Percentiles rank a stretch among this genome's conserved stretches.
Conservation (phyloP, 2,329 filamentous ascomycete genomes). For the Alternaria metachromatica region DNA sequence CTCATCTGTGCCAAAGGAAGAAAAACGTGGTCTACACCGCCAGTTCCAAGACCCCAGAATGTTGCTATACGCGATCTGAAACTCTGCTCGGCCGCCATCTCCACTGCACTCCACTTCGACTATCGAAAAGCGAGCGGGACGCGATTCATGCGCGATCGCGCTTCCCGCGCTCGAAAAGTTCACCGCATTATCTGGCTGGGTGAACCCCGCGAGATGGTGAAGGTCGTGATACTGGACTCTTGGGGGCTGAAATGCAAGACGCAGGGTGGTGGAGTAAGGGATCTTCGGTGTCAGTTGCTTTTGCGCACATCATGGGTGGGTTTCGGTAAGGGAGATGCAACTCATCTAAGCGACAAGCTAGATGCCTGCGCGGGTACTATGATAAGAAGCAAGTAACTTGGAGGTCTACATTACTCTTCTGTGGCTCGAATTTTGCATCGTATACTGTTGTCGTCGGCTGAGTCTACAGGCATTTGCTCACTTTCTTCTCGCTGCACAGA, state of each 20-base stretch:
- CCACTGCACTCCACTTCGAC: conserved; percentile 7
- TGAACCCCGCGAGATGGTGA: conserved; percentile 20
- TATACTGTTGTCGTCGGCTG: too few species aligned
- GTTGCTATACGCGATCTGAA: conserved; percentile 1
- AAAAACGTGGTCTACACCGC: conserved; percentile 10
- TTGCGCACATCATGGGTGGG: not conserved
- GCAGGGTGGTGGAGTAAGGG: conserved; percentile 9
- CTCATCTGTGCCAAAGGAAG: not conserved
- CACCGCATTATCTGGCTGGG: conserved; percentile 18
- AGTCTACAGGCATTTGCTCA: too few species aligned
- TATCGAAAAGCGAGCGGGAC: conserved; percentile 4
- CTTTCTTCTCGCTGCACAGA: too few species aligned
- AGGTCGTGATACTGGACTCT: conserved; percentile 21
- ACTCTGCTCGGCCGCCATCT: conserved; percentile 4
- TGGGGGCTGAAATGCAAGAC: conserved; percentile 5
- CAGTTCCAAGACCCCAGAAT: conserved; percentile 10
- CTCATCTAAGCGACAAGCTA: not conserved
- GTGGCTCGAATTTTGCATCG: too few species aligned
- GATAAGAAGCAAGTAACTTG: not conserved
- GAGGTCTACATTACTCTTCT: not conserved
- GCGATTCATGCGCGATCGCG: conserved; percentile 10
- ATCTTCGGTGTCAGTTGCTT: not conserved
- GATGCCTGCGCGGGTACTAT: not conserved
- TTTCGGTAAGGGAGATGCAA: not conserved
- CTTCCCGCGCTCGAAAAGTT: not conserved